These are phyloP conservation scores for Coprinellus micaceus DNA, from an alignment of 768 basidiomycete species.

Conservation along the genomic window DNA sequence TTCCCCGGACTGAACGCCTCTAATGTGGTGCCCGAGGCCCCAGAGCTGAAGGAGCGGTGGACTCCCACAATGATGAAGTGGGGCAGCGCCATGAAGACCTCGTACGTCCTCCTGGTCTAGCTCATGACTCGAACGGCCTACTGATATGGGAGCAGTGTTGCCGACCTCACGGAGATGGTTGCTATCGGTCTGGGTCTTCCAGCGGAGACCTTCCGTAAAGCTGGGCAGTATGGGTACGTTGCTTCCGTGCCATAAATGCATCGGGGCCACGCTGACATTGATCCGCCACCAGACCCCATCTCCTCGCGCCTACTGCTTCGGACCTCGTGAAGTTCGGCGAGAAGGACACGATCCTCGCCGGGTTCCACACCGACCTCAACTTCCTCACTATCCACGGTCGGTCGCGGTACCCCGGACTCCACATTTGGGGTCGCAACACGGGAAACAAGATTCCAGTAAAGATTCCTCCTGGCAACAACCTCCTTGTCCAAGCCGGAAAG, in stretches of 20 bases:
- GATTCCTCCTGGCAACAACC: slow-evolving; percentile 76
- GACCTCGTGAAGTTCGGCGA: slow-evolving; percentile 76
- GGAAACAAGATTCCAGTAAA: slow-evolving; percentile 86
- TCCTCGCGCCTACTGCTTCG: slow-evolving; percentile 92
- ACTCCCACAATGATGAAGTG: slow-evolving; percentile 73
- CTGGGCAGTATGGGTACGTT: slow-evolving; percentile 79
- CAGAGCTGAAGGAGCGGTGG: slow-evolving; percentile 61
- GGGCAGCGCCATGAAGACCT: slow-evolving; percentile 84
- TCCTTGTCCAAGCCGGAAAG: slow-evolving; percentile 94
- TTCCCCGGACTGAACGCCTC: slow-evolving; percentile 76
- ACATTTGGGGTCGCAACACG: slow-evolving; percentile 94
- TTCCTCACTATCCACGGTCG: slow-evolving; percentile 91
- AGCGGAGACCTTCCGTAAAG: slow-evolving; percentile 65
- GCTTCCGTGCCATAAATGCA: neutral
- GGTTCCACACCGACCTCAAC: slow-evolving; percentile 93
- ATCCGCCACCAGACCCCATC: slow-evolving; percentile 56
- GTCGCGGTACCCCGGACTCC: slow-evolving; percentile 80
- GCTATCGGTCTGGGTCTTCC: slow-evolving; percentile 80
- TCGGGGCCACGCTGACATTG: neutral
- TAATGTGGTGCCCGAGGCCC: slow-evolving; percentile 75
- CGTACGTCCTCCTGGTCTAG: slow-evolving; percentile 49
- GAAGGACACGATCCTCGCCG: slow-evolving; percentile 83
- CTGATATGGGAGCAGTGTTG: slow-evolving; percentile 51
- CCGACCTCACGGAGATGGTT: slow-evolving; percentile 83
- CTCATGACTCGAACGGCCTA: neutral